Evolutionary conservation across 805 yeast species (phyloP), one percentile per base, ranked within the genome.

Genomic region (Candida broadrunensis): DNA sequence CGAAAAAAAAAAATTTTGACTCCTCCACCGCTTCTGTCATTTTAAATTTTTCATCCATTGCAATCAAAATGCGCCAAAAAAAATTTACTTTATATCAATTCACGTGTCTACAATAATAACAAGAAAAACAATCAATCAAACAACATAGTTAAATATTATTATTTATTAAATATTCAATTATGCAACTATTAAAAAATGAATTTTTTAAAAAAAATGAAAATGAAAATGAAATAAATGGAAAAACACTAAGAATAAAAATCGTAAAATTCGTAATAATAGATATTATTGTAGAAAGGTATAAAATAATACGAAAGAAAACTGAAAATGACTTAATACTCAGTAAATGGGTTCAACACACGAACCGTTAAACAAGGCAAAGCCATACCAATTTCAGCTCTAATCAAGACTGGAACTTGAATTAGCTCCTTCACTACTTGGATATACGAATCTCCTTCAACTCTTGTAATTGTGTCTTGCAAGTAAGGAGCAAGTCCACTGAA

Each of bases 281-380:
- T 21, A 21, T 21, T 7, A 21, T 21, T 21, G 9, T 21, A 6
- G 24, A 21, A n/a, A 14, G 12, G n/a, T 7, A 13, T 16, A 31
- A 31, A n/a, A 33, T 18, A 33, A 20, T 3, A n/a, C 24, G 23
- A 35, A 16, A 25, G 25, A 30, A 30, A 30, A 30, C 13, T 15
- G 14, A 17, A 30, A 16, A 13, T 14, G 15, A 24, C 6, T 5
- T 33, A 15, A n/a, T 18, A 39, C 21, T 52, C 46, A 11, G 66
- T 67, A 59, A 90, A 91, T 24, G 99, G 99, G 55, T 91, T 91
- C 56, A 90, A 70, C 6, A 91, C 85, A 53, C 96, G 78, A 13
- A 93, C 96, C 3, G 97, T 88, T 52, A 91, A 74, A 61, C 97
- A 91, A 14, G 99, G 99, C 39, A 91, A 72, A 2, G 97, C 91